Evolutionary conservation across 257 asterid species (phyloP), one percentile per base, ranked within the genome.

Genomic region (Cordia subcordata): DNA sequence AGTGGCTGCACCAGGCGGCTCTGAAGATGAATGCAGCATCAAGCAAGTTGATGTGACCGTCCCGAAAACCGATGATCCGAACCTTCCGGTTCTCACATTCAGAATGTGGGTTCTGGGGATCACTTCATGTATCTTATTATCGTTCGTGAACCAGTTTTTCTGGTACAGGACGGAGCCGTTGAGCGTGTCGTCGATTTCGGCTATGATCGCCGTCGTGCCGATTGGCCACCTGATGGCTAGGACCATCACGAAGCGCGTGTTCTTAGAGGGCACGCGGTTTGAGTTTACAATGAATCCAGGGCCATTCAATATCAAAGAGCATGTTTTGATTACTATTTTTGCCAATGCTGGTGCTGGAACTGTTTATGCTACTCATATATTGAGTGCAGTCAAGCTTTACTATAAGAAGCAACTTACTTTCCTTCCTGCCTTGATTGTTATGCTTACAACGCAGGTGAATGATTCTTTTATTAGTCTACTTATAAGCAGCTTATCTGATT

Each of bases 371-470:
- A 77, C 82, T 0, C 89, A 79, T 58, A 66, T 82, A 5, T 13
- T 79, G 68, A 77, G 80, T 68, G 53, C 80, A 13, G 82, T 79
- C 19, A 79, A 72, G 58, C 83, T 82, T 56, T 77, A 27, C 19
- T 82, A 72, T 23, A 79, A 77, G 65, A 75, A 42, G 71, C 35
- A 45, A 10, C 54, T 77, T 8, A 37, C 55, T 11, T 79, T 74
- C 57, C 0, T 73, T 11, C 81, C 79, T 0, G 77, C 87, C 0
- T 45, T 77, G 13, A 20, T 75, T 46, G 22, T 80, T 18, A 67
- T 83, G 81, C 8, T 67, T 56, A 83, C 90, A 1, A 77, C 86
- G 4, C 87, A 78, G 83, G 88, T 81, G 19, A 19, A 8, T 11
- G 13, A 4, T 6, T 10, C 22, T 38, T 50, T 16, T n/a, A n/a